Percentiles rank a stretch among this genome's conserved stretches.
These are phyloP conservation scores for Limonium bicolor DNA, from an alignment of 148 eudicot genomes.

Conservation along the genomic window DNA sequence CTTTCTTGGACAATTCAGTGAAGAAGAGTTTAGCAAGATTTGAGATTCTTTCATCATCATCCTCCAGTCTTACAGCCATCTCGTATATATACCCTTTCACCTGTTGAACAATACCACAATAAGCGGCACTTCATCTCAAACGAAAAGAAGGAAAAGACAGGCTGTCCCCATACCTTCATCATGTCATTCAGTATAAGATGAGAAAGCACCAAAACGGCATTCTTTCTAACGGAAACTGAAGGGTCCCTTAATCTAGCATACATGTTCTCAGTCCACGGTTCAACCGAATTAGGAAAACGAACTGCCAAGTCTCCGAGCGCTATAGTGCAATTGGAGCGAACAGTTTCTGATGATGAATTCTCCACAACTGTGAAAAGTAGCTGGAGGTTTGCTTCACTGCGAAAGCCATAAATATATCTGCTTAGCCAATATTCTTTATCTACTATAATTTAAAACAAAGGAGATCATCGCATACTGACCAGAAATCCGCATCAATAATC, in stretches of 20 bases:
- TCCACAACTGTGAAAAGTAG: conserved; percentile 95
- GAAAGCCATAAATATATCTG: conserved; percentile 5
- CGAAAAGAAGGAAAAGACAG: not conserved
- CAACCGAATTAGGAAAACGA: conserved; percentile 89
- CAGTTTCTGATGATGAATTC: conserved; percentile 76
- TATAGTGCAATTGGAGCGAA: conserved; percentile 91
- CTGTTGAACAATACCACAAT: conserved; percentile 24
- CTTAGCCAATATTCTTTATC: no score
- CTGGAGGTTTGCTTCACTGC: conserved; percentile 89
- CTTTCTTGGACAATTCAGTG: conserved; percentile 82
- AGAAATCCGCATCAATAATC: conserved; percentile 89
- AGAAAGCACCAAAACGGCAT: conserved; percentile 95
- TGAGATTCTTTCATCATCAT: conserved; percentile 89
- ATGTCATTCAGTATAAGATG: conserved; percentile 95
- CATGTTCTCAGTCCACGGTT: conserved; percentile 97
- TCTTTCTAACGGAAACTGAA: conserved; percentile 76
- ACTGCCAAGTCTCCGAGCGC: conserved; percentile 96
- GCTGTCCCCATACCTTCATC: conserved; percentile 70
- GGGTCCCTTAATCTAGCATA: conserved; percentile 79
- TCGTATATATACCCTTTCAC: conserved; percentile 88
- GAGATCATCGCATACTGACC: conserved; percentile 24
- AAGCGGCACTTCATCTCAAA: not conserved
- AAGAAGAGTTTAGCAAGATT: conserved; percentile 86
- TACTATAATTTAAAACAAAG: no score
- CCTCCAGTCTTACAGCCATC: conserved; percentile 88